Conservation (phyloP, 345 rosid species). For the Eutrema yunnanense region DNA sequence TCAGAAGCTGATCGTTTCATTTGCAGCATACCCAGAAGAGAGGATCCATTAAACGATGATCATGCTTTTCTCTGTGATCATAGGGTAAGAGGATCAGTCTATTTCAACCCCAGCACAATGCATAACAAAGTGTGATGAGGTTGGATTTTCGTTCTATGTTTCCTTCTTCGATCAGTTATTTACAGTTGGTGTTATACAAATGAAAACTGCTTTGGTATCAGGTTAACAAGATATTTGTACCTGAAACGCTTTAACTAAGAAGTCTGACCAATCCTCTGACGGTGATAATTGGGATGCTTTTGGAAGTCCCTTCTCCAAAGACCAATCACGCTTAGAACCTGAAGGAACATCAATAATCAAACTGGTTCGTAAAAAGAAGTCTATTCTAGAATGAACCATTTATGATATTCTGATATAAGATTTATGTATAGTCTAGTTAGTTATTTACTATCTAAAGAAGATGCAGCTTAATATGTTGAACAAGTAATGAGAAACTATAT, state of each 20-base stretch:
- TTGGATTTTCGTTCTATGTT: background rate
- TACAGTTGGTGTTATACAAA: background rate
- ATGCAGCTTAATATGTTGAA: too few species aligned
- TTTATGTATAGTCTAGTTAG: background rate
- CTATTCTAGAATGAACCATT: background rate
- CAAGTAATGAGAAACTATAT: too few species aligned
- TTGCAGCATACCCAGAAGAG: background rate
- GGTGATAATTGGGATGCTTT: background rate
- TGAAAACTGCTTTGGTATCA: background rate
- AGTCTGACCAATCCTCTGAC: background rate
- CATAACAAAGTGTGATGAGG: background rate
- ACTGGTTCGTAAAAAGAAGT: background rate
- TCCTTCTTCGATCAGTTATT: background rate
- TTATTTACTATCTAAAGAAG: background rate
- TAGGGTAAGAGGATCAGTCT: background rate
- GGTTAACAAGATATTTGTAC: background rate
- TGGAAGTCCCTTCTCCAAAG: background rate
- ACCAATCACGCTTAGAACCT: background rate
- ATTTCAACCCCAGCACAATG: background rate
- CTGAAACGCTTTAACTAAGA: background rate
- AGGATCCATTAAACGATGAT: background rate
- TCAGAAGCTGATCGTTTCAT: background rate
- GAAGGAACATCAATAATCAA: background rate
- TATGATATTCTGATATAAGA: background rate
- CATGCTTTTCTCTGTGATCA: background rate